phyloP scores from a whole-genome alignment of 2,329 filamentous ascomycete genomes.

The Arthrobotrys pseudoclavata region DNA sequence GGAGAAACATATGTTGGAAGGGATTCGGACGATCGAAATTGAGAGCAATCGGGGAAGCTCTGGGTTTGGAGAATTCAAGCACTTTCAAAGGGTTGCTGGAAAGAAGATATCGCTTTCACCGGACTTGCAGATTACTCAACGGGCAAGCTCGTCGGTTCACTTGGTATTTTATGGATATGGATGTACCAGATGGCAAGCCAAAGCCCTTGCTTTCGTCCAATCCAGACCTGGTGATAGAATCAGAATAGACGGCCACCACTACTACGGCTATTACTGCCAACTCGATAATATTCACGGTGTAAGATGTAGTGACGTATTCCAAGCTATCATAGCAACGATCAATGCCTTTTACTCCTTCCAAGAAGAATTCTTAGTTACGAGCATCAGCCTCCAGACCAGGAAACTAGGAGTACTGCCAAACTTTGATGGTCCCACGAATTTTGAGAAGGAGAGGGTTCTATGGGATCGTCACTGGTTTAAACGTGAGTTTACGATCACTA shows the following conservation, averaged over 20 bases:
- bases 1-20: constrained; percentile 4
- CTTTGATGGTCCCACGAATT: constrained; percentile 4
- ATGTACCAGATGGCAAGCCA: not conserved
- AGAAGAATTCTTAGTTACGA: constrained; percentile 16
- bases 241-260: not conserved
- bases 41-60: not conserved
- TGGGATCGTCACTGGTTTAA: constrained; percentile 19
- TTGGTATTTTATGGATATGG: constrained; percentile 16
- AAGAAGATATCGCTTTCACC: constrained; percentile 6
- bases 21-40: not conserved
- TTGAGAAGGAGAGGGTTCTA: constrained; percentile 7
- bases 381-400: constrained; percentile 7
- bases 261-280: constrained; percentile 6
- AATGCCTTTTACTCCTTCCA: constrained; percentile 11
- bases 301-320: constrained; percentile 13
- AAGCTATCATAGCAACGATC: not conserved
- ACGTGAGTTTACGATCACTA: not conserved
- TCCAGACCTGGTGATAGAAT: constrained; percentile 1
- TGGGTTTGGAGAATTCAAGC: constrained; percentile 1
- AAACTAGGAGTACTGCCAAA: not conserved
- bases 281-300: constrained; percentile 15
- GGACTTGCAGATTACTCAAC: constrained; percentile 11
- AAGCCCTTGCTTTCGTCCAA: not conserved
- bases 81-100: not conserved
- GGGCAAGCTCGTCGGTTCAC: not conserved